Conservation (phyloP, 345 rosid species). For the Citrus trifoliata region DNA sequence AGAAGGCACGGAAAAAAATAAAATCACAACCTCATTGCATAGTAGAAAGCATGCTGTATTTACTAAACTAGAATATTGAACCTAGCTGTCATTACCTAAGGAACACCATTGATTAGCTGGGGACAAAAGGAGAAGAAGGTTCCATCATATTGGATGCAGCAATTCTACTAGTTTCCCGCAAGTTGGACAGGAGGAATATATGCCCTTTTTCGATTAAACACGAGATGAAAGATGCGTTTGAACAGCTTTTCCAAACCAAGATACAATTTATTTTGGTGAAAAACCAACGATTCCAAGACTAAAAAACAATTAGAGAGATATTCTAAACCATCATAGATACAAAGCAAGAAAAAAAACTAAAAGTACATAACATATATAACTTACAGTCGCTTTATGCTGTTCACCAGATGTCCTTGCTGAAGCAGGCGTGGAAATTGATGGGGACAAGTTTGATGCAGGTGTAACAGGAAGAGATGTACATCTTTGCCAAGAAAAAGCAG, state of each 20-base stretch:
- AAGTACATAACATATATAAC: conserved; percentile 14
- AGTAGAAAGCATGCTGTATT: not conserved
- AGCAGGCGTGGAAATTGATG: conserved; percentile 49
- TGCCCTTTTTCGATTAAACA: not conserved
- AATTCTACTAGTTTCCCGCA: not conserved
- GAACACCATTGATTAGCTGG: not conserved
- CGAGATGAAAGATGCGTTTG: not conserved
- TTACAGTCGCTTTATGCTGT: conserved; percentile 47
- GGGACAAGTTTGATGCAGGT: conserved; percentile 64
- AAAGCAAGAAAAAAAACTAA: not conserved
- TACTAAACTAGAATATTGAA: not conserved
- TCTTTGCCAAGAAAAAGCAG: conserved; percentile 59
- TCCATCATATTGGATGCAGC: not conserved
- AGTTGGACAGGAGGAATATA: not conserved
- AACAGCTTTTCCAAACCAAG: not conserved
- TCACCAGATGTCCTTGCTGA: conserved; percentile 59
- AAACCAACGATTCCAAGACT: not conserved
- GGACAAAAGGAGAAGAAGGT: not conserved
- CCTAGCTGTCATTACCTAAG: not conserved
- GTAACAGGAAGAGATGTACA: conserved; percentile 78
- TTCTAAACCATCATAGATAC: not conserved
- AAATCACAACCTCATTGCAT: not conserved
- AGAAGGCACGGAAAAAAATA: not conserved
- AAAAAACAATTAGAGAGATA: not conserved
- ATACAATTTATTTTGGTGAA: not conserved